A percentile compares a stretch with the other conserved stretches of the same genome.
These are phyloP conservation scores for Hypoxylon sp. DNA, from an alignment of 2,329 filamentous ascomycete species.

Conservation along the genomic window DNA sequence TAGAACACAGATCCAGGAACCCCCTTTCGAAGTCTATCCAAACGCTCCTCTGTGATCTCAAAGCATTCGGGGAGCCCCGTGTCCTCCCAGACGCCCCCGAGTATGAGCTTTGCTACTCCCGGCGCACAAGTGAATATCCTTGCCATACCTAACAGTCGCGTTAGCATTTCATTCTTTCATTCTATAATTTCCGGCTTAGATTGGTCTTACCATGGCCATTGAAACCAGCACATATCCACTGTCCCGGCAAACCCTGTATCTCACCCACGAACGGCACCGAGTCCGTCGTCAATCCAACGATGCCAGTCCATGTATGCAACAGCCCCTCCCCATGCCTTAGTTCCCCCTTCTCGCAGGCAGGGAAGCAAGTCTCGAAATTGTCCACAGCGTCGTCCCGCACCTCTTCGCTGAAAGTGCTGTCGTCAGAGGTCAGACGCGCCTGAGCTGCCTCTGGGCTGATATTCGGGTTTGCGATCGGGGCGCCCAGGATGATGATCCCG, in stretches of 20 bases:
- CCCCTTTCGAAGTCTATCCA: slow-evolving; percentile 40
- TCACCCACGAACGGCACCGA: slow-evolving; percentile 61
- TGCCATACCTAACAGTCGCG: slow-evolving; percentile 52
- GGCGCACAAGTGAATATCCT: slow-evolving; percentile 61
- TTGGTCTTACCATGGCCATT: slow-evolving; percentile 59
- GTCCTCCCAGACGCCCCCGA: slow-evolving; percentile 54
- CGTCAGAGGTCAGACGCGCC: slow-evolving; percentile 54
- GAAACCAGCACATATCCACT: slow-evolving; percentile 64
- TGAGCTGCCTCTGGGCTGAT: slow-evolving; percentile 50
- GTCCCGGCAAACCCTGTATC: slow-evolving; percentile 56
- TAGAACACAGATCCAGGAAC: slow-evolving; percentile 39
- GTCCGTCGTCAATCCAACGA: slow-evolving; percentile 62
- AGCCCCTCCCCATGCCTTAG: slow-evolving; percentile 57
- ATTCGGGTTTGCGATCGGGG: slow-evolving; percentile 57
- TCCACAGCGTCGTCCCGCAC: slow-evolving; percentile 54
- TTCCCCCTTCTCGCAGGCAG: slow-evolving; percentile 40
- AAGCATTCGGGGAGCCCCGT: slow-evolving; percentile 55
- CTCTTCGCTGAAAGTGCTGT: slow-evolving; percentile 56
- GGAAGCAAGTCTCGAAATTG: slow-evolving; percentile 54
- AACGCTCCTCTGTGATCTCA: slow-evolving; percentile 49
- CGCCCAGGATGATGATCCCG: slow-evolving; percentile 59
- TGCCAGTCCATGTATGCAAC: slow-evolving; percentile 61
- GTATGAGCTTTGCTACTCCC: slow-evolving; percentile 57
- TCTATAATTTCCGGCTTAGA: neutral
- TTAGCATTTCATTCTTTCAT: slow-evolving; percentile 18